Evolutionary conservation across 352 stramenopile genomes (phyloP).

Genomic region (Globisporangium irregulare): DNA sequence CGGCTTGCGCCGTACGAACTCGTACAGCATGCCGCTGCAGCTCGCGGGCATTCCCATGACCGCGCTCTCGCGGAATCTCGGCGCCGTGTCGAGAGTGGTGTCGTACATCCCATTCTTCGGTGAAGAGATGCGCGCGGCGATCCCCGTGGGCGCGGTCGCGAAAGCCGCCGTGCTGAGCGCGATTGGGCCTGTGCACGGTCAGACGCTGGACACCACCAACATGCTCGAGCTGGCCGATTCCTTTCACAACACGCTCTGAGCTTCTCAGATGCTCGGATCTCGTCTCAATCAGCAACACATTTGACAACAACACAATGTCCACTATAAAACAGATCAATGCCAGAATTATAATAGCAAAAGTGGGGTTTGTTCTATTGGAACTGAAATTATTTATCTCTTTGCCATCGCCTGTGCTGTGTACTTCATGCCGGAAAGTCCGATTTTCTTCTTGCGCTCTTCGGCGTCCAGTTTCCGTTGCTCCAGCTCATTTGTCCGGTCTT

Average conservation of each 20-base stretch:
- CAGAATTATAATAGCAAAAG: not conserved
- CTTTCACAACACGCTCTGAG: slow-evolving; percentile 73
- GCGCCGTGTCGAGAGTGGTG: slow-evolving; percentile 52
- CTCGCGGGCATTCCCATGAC: slow-evolving; percentile 68
- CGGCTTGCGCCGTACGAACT: slow-evolving; percentile 64
- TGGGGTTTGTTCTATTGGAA: not conserved
- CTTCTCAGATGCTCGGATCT: not conserved
- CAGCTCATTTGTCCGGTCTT: slow-evolving; percentile 54
- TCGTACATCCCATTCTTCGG: slow-evolving; percentile 63
- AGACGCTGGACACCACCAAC: slow-evolving; percentile 61
- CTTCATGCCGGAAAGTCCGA: slow-evolving; percentile 70
- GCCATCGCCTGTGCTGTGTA: slow-evolving; percentile 57
- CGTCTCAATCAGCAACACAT: not conserved
- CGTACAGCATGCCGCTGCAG: slow-evolving; percentile 73
- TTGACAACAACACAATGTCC: not conserved
- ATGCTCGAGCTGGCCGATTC: slow-evolving; percentile 74
- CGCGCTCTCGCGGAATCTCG: slow-evolving; percentile 54
- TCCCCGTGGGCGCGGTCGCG: slow-evolving; percentile 64
- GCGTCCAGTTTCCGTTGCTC: slow-evolving; percentile 58
- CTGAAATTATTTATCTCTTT: slow-evolving; percentile 15
- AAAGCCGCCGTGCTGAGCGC: slow-evolving; percentile 84
- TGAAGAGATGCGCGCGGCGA: slow-evolving; percentile 58
- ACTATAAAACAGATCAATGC: not conserved
- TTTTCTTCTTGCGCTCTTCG: slow-evolving; percentile 74
- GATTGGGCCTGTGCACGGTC: slow-evolving; percentile 56